Evolutionary conservation across 2,329 filamentous ascomycete genomes (phyloP).

Genomic region (Gnomoniopsis sp.): DNA sequence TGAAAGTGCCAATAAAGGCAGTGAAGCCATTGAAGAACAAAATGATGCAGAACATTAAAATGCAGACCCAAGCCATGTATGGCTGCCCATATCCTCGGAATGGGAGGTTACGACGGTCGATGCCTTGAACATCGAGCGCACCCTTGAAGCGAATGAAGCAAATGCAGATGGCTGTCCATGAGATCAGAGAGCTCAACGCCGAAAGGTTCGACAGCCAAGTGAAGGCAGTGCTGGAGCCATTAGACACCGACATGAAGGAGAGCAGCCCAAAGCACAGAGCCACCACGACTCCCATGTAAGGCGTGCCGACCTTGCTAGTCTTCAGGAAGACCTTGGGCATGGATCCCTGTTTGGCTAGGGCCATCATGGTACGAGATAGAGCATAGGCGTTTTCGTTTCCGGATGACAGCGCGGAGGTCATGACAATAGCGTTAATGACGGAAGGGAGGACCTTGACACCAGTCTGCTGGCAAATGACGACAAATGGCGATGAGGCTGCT

Average conservation of each 20-base stretch:
- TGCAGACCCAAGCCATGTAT: slow-evolving; percentile 39
- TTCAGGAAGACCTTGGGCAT: slow-evolving; percentile 47
- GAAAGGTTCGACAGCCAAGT: slow-evolving; percentile 55
- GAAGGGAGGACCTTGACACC: slow-evolving; percentile 46
- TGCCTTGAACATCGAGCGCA: slow-evolving; percentile 37
- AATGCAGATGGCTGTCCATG: slow-evolving; percentile 29
- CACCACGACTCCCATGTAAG: slow-evolving; percentile 42
- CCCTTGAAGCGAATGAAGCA: slow-evolving; percentile 30
- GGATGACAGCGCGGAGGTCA: slow-evolving; percentile 52
- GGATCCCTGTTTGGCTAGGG: slow-evolving; percentile 48
- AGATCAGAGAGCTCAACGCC: slow-evolving; percentile 35
- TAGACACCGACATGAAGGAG: slow-evolving; percentile 45
- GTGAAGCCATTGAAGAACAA: slow-evolving; percentile 43
- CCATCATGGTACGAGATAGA: slow-evolving; percentile 48
- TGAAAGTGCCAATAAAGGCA: slow-evolving; percentile 38
- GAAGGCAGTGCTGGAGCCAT: slow-evolving; percentile 43
- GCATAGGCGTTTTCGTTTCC: slow-evolving; percentile 54
- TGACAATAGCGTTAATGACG: slow-evolving; percentile 52
- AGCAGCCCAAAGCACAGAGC: slow-evolving; percentile 41
- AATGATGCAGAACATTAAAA: slow-evolving; percentile 39
- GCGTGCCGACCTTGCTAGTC: slow-evolving; percentile 48
- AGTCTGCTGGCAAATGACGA: slow-evolving; percentile 45
- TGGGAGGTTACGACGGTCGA: slow-evolving; percentile 29
- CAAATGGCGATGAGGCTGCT: slow-evolving; percentile 49
- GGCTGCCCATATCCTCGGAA: slow-evolving; percentile 29